Conservation (phyloP, 345 rosid genomes). For the Reutealis trisperma region DNA sequence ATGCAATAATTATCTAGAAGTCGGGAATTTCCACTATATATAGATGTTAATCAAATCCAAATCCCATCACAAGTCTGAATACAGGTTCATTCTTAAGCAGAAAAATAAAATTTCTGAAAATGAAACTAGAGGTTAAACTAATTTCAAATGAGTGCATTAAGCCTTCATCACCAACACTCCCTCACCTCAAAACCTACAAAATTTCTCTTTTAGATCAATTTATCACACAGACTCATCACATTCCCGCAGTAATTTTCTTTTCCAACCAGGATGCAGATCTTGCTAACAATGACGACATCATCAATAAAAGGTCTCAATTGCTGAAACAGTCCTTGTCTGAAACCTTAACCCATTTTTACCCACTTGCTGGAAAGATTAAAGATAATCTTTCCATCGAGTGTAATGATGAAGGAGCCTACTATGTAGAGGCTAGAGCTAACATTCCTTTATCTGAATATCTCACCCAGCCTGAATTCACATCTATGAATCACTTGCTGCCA, state of each 20-base stretch:
- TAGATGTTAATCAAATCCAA: no score
- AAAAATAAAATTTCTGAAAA: no score
- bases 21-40: no score
- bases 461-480: background rate
- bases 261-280: background rate
- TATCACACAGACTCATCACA: background rate
- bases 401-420: background rate
- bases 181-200: background rate
- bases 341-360: no score
- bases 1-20: no score
- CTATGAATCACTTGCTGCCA: constrained; percentile 15
- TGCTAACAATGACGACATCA: background rate
- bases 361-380: background rate
- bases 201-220: background rate
- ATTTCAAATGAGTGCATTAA: background rate
- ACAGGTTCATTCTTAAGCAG: no score
- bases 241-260: background rate
- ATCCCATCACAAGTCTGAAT: no score
- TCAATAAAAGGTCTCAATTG: background rate
- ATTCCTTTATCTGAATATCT: constrained; percentile 2
- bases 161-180: background rate
- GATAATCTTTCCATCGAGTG: constrained; percentile 1
- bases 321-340: constrained; percentile 9
- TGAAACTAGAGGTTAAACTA: background rate
- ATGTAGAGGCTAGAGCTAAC: background rate